Percentiles rank a stretch among this genome's conserved stretches.
Conservation (phyloP, 2,329 filamentous ascomycete genomes). For the Pezicula neosporulosa region DNA sequence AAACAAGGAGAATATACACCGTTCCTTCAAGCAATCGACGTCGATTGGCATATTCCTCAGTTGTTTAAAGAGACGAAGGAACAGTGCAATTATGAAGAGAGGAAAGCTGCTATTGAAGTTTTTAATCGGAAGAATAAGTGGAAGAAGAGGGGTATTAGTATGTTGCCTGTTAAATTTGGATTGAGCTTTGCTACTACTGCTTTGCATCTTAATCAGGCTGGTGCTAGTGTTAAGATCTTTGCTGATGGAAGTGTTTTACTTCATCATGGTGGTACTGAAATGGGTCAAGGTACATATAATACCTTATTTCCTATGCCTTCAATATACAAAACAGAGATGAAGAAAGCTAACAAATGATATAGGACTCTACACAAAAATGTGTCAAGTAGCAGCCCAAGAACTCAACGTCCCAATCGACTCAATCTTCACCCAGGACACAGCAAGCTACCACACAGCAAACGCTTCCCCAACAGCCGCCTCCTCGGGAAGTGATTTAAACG, state of each 20-base stretch:
- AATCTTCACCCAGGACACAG: conserved; percentile 88
- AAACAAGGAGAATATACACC: conserved; percentile 72
- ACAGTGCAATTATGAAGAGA: conserved; percentile 66
- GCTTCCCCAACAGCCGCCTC: conserved; percentile 88
- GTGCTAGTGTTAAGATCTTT: conserved; percentile 91
- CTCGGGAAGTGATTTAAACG: conserved; percentile 91
- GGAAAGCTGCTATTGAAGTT: conserved; percentile 63
- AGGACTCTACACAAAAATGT: conserved; percentile 86
- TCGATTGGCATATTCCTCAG: conserved; percentile 83
- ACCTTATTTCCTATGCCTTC: neutral
- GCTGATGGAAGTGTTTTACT: conserved; percentile 89
- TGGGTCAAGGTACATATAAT: conserved; percentile 74
- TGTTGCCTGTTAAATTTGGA: conserved; percentile 90
- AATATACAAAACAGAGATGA: neutral
- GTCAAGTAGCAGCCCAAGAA: conserved; percentile 86
- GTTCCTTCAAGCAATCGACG: conserved; percentile 81
- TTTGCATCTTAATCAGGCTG: conserved; percentile 90
- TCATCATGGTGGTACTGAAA: conserved; percentile 92
- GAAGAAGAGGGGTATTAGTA: conserved; percentile 77
- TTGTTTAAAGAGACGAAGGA: conserved; percentile 85
- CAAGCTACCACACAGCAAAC: conserved; percentile 92
- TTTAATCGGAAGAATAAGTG: conserved; percentile 87
- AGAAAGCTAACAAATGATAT: neutral
- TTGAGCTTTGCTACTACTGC: conserved; percentile 86
- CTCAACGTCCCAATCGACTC: conserved; percentile 72